Base-by-base conservation (phyloP, 768 basidiomycete genomes). In the Tylopilus cervinicoccineus region DNA sequence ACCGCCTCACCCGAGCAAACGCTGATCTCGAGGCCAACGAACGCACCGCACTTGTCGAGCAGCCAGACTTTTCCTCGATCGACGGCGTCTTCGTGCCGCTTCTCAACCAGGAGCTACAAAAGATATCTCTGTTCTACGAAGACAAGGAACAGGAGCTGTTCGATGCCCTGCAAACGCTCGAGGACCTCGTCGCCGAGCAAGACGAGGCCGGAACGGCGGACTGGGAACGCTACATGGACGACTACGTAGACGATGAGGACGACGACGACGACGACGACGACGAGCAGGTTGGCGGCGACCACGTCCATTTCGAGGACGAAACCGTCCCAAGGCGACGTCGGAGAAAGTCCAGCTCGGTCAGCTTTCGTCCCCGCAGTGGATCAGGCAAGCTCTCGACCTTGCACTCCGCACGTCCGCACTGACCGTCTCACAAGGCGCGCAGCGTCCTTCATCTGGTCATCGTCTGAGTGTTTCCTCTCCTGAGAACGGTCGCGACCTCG, bases 51-150 rank as follows among this genome's bases (percentile, higher is more conserved):
- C 74, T 92, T 24, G 74, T 88, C 31, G 67, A 69, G 7, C 59
- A 68, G 17, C 59, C 52, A 8, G 63, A 71, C 31, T 29, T 59
- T 6, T 57, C 72, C 33, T 60, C 70, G 26, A 77, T 80, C 13
- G 80, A 90, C 60, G 61, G 65, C 13, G 66, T 76, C 16, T 98
- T 98, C 65, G 64, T 76, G 9, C 81, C 86, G 0, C 73, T 93
- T 1, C 76, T 96, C 26, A 86, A 96, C 65, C 73, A 77, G 52
- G 93, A 99, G 60, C 74, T 94, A 26, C 73, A 75, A 60, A 96
- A 93, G 76, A 84, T 97, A 16, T 69, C 72, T 19, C 45, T 70
- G 0, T 98, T 98, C 65, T 98, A 97, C 65, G 76, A 78, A 39
- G 59, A 67, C 2, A 90, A 94, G 66, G 84, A 89, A 60, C 77